These are phyloP conservation scores for Pleomassaria siparia DNA, from an alignment of 2,329 filamentous ascomycete genomes.

Conservation along the genomic window DNA sequence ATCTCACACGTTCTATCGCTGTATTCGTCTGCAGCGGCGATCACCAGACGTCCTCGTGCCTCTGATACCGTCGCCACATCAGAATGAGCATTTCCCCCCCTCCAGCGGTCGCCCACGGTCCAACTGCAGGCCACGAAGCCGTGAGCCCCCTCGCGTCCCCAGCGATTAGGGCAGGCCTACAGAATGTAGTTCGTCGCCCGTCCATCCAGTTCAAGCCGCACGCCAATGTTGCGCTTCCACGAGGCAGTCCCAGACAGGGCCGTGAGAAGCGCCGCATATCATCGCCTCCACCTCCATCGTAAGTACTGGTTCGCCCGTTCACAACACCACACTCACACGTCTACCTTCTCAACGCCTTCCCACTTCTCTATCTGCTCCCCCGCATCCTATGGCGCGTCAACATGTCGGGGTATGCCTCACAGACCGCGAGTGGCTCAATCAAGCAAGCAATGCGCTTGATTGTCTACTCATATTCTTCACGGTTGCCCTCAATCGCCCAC, in stretches of 20 bases:
- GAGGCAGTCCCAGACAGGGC: conserved; percentile 33
- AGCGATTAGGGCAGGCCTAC: conserved; percentile 17
- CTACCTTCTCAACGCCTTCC: conserved; percentile 1
- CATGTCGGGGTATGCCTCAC: conserved; percentile 32
- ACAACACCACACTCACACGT: conserved; percentile 10
- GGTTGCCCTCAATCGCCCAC: conserved; percentile 8
- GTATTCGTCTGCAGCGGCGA: conserved; percentile 23
- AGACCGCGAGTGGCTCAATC: conserved; percentile 16
- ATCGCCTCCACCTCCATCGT: conserved; percentile 46
- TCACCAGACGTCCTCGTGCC: conserved; percentile 22
- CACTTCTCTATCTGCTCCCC: conserved; percentile 7
- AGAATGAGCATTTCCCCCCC: conserved; percentile 41
- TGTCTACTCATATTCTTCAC: conserved; percentile 22
- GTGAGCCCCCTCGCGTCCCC: conserved; percentile 31
- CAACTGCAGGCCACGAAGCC: conserved; percentile 18
- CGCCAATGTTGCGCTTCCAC: conserved; percentile 30
- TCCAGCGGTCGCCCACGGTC: conserved; percentile 16
- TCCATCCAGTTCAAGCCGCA: conserved; percentile 44
- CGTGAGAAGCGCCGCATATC: conserved; percentile 40
- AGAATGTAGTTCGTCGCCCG: conserved; percentile 34
- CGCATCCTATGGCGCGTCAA: conserved; percentile 9
- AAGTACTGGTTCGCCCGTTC: conserved; percentile 26
- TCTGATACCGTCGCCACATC: conserved; percentile 15
- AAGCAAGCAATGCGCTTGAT: conserved; percentile 21
- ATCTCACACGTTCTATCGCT: conserved; percentile 12